phyloP scores from a whole-genome alignment of 2,329 filamentous ascomycete species.

The Apiospora phragmitis region DNA sequence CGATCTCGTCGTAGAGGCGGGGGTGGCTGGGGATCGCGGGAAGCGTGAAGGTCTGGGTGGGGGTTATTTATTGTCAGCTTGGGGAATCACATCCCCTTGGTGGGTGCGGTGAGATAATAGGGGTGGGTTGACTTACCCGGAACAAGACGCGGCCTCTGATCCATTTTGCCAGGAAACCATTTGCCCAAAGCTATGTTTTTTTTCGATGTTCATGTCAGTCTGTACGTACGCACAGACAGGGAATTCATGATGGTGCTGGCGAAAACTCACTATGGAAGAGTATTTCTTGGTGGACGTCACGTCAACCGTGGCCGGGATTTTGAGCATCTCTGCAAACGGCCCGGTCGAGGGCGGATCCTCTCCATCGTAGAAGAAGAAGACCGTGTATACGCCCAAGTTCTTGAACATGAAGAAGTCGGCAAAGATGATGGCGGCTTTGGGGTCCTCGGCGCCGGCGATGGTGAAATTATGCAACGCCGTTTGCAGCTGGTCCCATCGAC shows the following conservation, averaged over 20 bases:
- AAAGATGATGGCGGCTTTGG: conserved; percentile 33
- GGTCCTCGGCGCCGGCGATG: conserved; percentile 24
- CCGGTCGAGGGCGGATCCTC: conserved; percentile 28
- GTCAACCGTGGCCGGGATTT: conserved; percentile 26
- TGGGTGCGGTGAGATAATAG: background rate
- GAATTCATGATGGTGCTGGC: background rate
- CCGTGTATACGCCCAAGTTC: conserved; percentile 20
- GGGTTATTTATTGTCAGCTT: background rate
- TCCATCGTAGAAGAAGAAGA: conserved; percentile 38
- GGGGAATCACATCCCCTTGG: conserved; percentile 6
- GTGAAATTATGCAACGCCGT: conserved; percentile 33
- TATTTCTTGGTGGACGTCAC: conserved; percentile 18
- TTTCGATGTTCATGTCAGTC: background rate
- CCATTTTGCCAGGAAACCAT: conserved; percentile 15
- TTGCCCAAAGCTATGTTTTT: conserved; percentile 19
- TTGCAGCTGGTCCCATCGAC: conserved; percentile 29
- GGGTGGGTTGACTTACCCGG: background rate
- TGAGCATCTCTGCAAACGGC: conserved; percentile 33
- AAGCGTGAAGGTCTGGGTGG: conserved; percentile 24
- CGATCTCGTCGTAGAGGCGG: conserved; percentile 36
- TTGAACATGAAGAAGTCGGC: conserved; percentile 27
- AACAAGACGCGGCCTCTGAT: background rate
- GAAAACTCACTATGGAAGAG: conserved; percentile 16
- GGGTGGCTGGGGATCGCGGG: conserved; percentile 23
- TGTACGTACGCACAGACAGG: background rate